Percentiles rank a stretch among this genome's conserved stretches.
These are phyloP conservation scores for Talaromyces albobiverticillius DNA, from an alignment of 2,329 filamentous ascomycete species.

Conservation along the genomic window DNA sequence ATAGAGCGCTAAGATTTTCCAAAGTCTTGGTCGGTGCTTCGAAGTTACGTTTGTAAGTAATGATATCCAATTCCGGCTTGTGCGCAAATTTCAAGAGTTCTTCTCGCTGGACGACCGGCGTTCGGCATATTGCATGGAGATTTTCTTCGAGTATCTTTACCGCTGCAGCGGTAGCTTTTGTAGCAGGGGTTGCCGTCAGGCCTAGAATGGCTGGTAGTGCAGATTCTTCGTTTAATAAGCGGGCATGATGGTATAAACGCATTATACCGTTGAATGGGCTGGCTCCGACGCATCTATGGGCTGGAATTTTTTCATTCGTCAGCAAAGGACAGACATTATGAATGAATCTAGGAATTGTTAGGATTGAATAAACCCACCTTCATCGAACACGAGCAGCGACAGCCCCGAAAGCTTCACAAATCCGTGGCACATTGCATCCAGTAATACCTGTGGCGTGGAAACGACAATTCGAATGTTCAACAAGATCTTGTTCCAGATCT, in stretches of 20 bases:
- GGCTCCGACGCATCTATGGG: constrained; percentile 68
- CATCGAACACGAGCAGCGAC: constrained; percentile 74
- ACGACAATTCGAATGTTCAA: constrained; percentile 67
- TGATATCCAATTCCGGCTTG: constrained; percentile 55
- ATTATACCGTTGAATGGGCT: constrained; percentile 70
- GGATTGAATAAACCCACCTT: constrained; percentile 61
- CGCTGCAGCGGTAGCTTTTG: constrained; percentile 54
- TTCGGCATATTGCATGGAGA: constrained; percentile 66
- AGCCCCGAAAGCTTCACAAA: constrained; percentile 66
- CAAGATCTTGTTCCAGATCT: constrained; percentile 66
- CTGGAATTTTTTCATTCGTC: constrained; percentile 38
- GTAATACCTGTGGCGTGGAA: constrained; percentile 71
- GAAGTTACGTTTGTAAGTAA: constrained; percentile 27
- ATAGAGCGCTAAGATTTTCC: constrained; percentile 42
- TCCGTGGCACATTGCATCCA: constrained; percentile 70
- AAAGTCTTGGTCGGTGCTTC: constrained; percentile 32
- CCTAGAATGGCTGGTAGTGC: constrained; percentile 67
- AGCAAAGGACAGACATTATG: background rate
- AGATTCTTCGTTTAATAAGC: constrained; percentile 26
- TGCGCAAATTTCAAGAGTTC: constrained; percentile 69
- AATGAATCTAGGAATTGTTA: background rate
- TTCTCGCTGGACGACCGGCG: constrained; percentile 65
- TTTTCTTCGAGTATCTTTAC: constrained; percentile 65
- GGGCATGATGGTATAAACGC: constrained; percentile 63
- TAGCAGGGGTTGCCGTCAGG: constrained; percentile 75